Conservation (phyloP, 2,329 filamentous ascomycete genomes). For the Diaporthe caulivora region DNA sequence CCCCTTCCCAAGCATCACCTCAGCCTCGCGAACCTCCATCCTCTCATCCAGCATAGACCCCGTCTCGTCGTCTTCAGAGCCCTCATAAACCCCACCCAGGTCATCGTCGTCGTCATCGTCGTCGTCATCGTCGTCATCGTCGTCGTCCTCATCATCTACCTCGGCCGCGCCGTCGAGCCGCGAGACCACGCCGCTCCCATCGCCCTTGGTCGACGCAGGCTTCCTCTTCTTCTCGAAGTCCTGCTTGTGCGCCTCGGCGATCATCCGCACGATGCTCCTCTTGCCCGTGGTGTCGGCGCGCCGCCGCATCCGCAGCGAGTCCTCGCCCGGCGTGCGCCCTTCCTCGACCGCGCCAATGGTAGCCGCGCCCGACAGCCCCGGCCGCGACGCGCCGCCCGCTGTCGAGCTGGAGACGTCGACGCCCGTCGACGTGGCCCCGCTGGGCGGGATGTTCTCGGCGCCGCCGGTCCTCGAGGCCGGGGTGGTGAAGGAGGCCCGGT, state of each 20-base stretch:
- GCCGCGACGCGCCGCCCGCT: conserved; percentile 14
- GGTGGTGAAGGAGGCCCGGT: conserved; percentile 40
- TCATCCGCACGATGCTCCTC: conserved; percentile 68
- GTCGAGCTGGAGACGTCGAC: conserved; percentile 41
- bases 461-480: conserved; percentile 26
- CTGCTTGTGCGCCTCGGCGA: conserved; percentile 87
- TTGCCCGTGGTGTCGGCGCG: conserved; percentile 50
- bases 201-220: conserved; percentile 42
- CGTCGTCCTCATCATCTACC: conserved; percentile 31
- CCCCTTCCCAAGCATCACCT: conserved; percentile 41
- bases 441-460: conserved; percentile 30
- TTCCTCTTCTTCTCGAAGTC: conserved; percentile 87
- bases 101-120: conserved; percentile 46
- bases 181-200: background rate
- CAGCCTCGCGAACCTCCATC: conserved; percentile 47
- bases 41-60: conserved; percentile 44
- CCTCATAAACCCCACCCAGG: conserved; percentile 40
- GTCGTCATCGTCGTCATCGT: conserved; percentile 42
- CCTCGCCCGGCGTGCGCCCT: conserved; percentile 31
- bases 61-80: conserved; percentile 52
- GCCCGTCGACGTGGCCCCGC: conserved; percentile 41
- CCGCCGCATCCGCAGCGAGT: conserved; percentile 43
- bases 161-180: conserved; percentile 41
- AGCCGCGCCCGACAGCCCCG: conserved; percentile 42
- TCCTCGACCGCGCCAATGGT: conserved; percentile 39